A percentile compares a stretch with the other conserved stretches of the same genome.
phyloP scores from a whole-genome alignment of 2,329 filamentous ascomycete genomes.

The Sarocladiaceae sp. region DNA sequence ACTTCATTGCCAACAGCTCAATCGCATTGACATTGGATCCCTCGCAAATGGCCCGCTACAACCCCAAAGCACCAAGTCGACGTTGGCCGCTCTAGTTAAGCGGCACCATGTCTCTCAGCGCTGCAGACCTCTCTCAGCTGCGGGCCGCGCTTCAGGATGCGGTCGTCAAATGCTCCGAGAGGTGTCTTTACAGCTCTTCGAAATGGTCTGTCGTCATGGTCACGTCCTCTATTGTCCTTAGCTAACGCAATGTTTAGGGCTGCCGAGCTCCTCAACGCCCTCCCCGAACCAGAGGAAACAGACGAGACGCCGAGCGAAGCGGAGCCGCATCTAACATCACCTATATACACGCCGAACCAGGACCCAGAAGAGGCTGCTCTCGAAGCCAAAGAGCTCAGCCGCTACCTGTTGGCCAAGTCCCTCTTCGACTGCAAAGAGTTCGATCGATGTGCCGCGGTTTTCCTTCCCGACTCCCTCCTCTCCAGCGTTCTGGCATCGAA shows the following conservation, averaged over 20 bases:
- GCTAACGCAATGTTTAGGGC: constrained; percentile 54
- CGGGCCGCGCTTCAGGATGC: constrained; percentile 75
- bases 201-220: too few species aligned
- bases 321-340: constrained; percentile 34
- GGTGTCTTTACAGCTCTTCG: constrained; percentile 90
- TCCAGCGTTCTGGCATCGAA: constrained; percentile 54
- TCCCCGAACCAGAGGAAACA: constrained; percentile 56
- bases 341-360: constrained; percentile 47
- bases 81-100: too few species aligned
- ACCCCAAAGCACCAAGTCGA: neutral
- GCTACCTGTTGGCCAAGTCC: constrained; percentile 84
- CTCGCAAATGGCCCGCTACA: neutral
- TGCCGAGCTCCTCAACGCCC: constrained; percentile 83
- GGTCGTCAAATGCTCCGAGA: constrained; percentile 83
- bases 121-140: constrained; percentile 56
- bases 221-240: constrained; percentile 11
- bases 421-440: constrained; percentile 95
- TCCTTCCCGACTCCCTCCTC: constrained; percentile 75
- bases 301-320: constrained; percentile 34
- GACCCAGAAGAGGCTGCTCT: constrained; percentile 69
- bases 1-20: too few species aligned
- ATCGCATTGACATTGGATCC: too few species aligned
- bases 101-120: constrained; percentile 44
- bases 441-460: constrained; percentile 85
- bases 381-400: constrained; percentile 72